These are phyloP conservation scores for Tylopilus sp. DNA, from an alignment of 1,284 basidiomycete species.

Conservation along the genomic window DNA sequence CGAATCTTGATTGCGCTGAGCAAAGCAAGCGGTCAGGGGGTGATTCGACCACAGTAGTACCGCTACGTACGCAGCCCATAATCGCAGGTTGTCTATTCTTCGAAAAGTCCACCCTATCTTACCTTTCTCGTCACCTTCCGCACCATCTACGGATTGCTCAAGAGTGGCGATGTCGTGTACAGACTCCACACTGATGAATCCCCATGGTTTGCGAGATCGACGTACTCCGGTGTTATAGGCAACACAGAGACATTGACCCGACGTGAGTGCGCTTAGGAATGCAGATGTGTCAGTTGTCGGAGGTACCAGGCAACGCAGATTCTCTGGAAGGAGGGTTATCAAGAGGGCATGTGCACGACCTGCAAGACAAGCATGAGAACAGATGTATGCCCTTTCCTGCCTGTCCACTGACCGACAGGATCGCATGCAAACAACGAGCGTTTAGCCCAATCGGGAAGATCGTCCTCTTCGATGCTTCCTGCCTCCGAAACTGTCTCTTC, in stretches of 20 bases:
- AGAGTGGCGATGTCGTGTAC: conserved; percentile 76
- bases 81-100: conserved; percentile 73
- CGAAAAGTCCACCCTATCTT: conserved; percentile 75
- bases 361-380: conserved; percentile 29
- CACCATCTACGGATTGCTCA: conserved; percentile 43
- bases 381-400: not conserved
- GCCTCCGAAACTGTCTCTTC: conserved; percentile 49
- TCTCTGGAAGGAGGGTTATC: conserved; percentile 40
- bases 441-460: conserved; percentile 71
- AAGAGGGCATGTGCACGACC: conserved; percentile 61
- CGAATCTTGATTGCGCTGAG: conserved; percentile 74
- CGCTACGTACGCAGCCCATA: conserved; percentile 73
- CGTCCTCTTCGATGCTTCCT: conserved; percentile 42
- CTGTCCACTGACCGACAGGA: conserved; percentile 48
- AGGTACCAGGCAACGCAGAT: conserved; percentile 46
- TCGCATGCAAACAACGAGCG: conserved; percentile 50
- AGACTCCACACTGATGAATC: conserved; percentile 72
- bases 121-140: conserved; percentile 34
- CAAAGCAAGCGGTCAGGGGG: conserved; percentile 8
- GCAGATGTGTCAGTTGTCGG: conserved; percentile 36
- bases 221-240: conserved; percentile 80
- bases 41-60: not conserved
- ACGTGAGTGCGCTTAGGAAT: conserved; percentile 61
- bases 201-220: conserved; percentile 80
- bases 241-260: conserved; percentile 75